Percentiles rank a stretch among this genome's conserved stretches.
These are phyloP conservation scores for Botrytis squamosa DNA, from an alignment of 2,329 filamentous ascomycete genomes.

Conservation along the genomic window DNA sequence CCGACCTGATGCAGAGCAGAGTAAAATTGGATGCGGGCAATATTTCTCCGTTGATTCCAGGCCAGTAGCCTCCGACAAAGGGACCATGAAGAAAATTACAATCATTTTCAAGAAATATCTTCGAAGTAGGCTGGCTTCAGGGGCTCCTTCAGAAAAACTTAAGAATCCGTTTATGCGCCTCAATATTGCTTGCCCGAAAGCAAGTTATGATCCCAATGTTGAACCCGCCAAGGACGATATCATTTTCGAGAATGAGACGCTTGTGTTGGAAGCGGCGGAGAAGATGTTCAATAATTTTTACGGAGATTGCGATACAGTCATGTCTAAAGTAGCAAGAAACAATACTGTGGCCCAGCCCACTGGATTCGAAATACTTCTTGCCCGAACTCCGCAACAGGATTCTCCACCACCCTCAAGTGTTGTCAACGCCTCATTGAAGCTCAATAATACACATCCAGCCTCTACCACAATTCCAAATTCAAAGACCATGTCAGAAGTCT, in stretches of 20 bases:
- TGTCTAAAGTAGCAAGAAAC: not conserved
- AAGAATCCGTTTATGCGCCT: constrained; percentile 62
- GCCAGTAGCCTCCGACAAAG: constrained; percentile 56
- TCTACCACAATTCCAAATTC: not conserved
- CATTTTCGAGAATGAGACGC: constrained; percentile 58
- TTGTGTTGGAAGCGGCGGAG: constrained; percentile 42
- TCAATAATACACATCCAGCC: not conserved
- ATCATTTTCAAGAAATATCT: constrained; percentile 54
- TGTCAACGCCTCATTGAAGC: not conserved
- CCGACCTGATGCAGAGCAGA: constrained; percentile 46
- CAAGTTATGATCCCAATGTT: constrained; percentile 70
- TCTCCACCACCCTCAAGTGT: not conserved
- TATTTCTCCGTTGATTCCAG: constrained; percentile 70
- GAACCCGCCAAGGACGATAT: constrained; percentile 72
- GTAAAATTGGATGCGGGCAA: constrained; percentile 49
- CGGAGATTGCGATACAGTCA: constrained; percentile 22
- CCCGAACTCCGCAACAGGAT: constrained; percentile 25
- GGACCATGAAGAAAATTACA: constrained; percentile 59
- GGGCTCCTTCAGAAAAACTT: constrained; percentile 33
- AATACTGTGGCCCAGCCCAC: constrained; percentile 16
- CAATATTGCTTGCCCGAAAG: constrained; percentile 59
- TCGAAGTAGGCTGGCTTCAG: constrained; percentile 33
- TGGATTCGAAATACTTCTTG: constrained; percentile 33
- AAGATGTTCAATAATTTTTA: constrained; percentile 35
- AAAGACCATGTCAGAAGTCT: not conserved